Evolutionary conservation across 108 stramenopile species (phyloP), one percentile per base, ranked within the genome.

Genomic region (Cyclostephanos invisitatus): DNA sequence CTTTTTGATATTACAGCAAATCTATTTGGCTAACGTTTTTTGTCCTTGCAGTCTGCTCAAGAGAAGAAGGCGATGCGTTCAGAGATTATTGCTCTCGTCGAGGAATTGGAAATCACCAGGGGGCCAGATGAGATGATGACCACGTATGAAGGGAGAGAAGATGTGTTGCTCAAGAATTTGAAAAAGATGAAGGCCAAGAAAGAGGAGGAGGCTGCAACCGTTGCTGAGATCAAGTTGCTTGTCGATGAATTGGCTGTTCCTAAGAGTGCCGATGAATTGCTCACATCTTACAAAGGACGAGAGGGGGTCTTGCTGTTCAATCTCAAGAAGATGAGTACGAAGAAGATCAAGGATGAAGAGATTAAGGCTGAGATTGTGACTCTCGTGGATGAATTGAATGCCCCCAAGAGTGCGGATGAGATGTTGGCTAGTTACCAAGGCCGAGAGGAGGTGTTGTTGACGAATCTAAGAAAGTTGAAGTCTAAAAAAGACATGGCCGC

Each of bases 61-160:
- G 59, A 60, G 20, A 37, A 32, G 3, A 60, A 60, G 59, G 29
- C 35, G 38, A 60, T 60, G 36, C 59, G 59, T 15, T 12, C 59
- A 17, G 59, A 60, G 6, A 38, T 60, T 60, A 18, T 38, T 3
- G 32, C 35, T 18, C 70, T 71, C 15, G 70, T 51, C 10, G 61
- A 62, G 59, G 59, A 62, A n/a, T 58, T 57, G 14, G 20, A 42
- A 7, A 40, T 57, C 24, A 44, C 58, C 8, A 71, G 62, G 60
- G 53, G 58, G 9, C 38, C 61, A 5, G 70, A 71, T n/a, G 70
- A 71, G 15, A 20, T 71, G 14, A 38, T 71, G 32, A 7, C 49
- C 14, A 28, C 36, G 2, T 60, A 38, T 18, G 59, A 17, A 18
- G 59, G 59, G 3, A 32, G 59, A 27, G 59, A 60, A 18, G 22